Evolutionary conservation across 805 yeast species (phyloP).

Genomic region (Metschnikowia rubicola): DNA sequence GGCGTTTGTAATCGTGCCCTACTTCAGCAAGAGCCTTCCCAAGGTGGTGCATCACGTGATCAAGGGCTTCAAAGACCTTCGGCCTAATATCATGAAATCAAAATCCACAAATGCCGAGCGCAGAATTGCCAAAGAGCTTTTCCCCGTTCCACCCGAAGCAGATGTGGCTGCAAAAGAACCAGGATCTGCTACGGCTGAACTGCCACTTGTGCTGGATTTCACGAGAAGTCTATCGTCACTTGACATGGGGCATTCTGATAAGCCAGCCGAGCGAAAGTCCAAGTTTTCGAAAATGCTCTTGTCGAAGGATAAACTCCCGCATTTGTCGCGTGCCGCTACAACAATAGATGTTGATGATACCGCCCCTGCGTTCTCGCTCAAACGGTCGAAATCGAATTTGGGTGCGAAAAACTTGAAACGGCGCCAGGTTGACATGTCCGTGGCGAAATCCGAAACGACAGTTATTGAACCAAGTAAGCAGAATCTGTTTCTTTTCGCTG

Average conservation of each 20-base stretch:
- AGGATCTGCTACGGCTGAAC: not conserved
- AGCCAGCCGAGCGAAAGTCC: conserved; percentile 5
- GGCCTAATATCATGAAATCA: conserved; percentile 12
- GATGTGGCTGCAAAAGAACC: not conserved
- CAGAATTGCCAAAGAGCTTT: conserved; percentile 7
- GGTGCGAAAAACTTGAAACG: conserved; percentile 36
- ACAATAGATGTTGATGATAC: conserved; percentile 21
- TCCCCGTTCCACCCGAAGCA: not conserved
- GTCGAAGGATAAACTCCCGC: conserved; percentile 9
- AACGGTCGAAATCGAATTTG: conserved; percentile 39
- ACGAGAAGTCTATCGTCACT: conserved; percentile 4
- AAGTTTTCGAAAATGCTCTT: conserved; percentile 17
- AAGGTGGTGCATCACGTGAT: conserved; percentile 43
- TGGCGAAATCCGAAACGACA: conserved; percentile 4
- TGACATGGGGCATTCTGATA: not conserved
- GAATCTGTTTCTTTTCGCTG: conserved; percentile 26
- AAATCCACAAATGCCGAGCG: conserved; percentile 24
- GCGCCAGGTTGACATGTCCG: conserved; percentile 40
- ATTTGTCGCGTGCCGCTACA: conserved; percentile 20
- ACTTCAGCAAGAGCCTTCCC: conserved; percentile 49
- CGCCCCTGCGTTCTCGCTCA: conserved; percentile 34
- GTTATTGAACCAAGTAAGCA: conserved; percentile 3
- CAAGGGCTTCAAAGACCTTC: conserved; percentile 47
- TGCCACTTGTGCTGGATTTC: conserved; percentile 1
- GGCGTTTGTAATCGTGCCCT: conserved; percentile 52